Conservation (phyloP, 192 early-diverging fungal species). For the Podila epicladia region DNA sequence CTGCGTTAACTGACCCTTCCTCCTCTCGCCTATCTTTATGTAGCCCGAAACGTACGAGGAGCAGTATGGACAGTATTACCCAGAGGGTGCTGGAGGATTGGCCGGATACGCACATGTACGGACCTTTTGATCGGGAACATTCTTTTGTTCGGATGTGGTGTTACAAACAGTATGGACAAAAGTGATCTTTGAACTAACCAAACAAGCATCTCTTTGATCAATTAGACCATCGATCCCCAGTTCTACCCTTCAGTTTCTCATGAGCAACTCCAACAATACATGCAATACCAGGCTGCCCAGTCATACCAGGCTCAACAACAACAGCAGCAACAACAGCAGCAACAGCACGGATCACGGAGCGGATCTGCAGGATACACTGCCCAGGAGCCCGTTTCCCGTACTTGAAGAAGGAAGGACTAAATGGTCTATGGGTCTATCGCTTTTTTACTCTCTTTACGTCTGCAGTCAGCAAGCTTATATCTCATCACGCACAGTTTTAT, state of each 20-base stretch:
- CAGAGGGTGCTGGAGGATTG: constrained; percentile 24
- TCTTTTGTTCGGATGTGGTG: no score
- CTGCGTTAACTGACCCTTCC: no score
- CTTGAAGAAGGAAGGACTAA: not conserved
- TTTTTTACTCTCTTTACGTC: not conserved
- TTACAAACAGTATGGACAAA: not conserved
- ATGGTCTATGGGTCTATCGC: no score
- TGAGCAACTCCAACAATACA: constrained; percentile 43
- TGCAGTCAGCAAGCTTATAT: not conserved
- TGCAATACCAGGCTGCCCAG: constrained; percentile 36
- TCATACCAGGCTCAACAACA: constrained; percentile 33
- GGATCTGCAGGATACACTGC: constrained; percentile 15
- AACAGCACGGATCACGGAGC: constrained; percentile 7
- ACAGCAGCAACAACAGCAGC: constrained; percentile 27
- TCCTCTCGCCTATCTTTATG: not conserved
- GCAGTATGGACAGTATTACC: constrained; percentile 30
- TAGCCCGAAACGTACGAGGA: constrained; percentile 35
- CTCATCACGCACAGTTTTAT: no score
- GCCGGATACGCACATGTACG: constrained; percentile 30
- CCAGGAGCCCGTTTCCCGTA: constrained; percentile 13
- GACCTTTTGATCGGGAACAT: no score
- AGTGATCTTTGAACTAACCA: not conserved
- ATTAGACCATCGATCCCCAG: constrained; percentile 18
- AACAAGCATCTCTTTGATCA: not conserved
- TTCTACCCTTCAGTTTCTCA: constrained; percentile 31